These are phyloP conservation scores for Paraurostyla sp. DNA, from an alignment of 73 alveolate species.

Conservation along the genomic window DNA sequence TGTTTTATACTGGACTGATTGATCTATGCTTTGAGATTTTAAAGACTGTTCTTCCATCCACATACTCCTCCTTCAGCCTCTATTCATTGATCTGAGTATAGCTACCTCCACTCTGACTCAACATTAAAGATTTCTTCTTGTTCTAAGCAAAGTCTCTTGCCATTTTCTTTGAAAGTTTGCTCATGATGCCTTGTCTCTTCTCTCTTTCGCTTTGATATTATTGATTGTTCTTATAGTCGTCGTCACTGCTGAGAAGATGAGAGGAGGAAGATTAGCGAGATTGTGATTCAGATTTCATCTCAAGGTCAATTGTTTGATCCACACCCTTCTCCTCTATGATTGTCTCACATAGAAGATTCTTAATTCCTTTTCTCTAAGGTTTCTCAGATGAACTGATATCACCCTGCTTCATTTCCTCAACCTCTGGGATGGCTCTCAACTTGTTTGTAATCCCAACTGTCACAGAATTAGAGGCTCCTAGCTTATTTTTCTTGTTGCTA, in stretches of 20 bases:
- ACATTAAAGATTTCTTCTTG: slow-evolving; percentile 31
- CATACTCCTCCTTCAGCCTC: slow-evolving; percentile 40
- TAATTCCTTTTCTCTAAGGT: neutral
- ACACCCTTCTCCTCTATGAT: slow-evolving; percentile 42
- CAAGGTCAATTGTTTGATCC: neutral
- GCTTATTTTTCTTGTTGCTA: slow-evolving; percentile 7
- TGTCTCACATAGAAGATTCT: neutral
- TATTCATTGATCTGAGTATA: slow-evolving; percentile 41
- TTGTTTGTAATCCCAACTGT: neutral
- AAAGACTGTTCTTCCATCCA: slow-evolving; percentile 60
- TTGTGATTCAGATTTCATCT: too few species aligned
- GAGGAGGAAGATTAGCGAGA: too few species aligned
- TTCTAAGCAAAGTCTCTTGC: slow-evolving; percentile 48
- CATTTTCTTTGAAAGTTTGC: slow-evolving; percentile 51
- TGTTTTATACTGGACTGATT: slow-evolving; percentile 4
- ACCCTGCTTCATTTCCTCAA: slow-evolving; percentile 10
- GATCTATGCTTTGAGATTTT: slow-evolving; percentile 47
- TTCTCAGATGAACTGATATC: slow-evolving; percentile 43
- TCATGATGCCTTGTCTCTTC: slow-evolving; percentile 9
- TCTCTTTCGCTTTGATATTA: neutral
- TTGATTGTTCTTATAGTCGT: neutral
- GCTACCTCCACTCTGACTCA: neutral
- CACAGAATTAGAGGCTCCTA: neutral
- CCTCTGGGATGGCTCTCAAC: slow-evolving; percentile 34
- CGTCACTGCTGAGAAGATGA: neutral